Conservation (phyloP, 1,284 basidiomycete genomes). For the Malassezia dermatis region DNA sequence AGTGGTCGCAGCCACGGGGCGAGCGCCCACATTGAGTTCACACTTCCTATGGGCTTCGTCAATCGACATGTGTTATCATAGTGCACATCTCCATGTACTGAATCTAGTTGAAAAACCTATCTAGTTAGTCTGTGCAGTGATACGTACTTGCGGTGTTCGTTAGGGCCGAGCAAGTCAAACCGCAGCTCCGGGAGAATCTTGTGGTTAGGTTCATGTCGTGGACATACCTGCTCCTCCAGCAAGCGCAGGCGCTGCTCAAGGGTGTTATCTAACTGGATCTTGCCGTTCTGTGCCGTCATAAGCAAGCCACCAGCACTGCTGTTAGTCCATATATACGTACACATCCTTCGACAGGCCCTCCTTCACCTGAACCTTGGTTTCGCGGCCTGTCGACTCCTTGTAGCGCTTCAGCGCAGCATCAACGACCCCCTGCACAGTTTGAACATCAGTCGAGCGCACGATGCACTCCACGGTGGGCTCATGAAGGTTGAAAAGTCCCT, state of each 20-base stretch:
- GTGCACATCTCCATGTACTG: background rate
- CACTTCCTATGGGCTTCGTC: background rate
- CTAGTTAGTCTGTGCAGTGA: background rate
- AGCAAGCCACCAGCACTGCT: slow-evolving; percentile 48
- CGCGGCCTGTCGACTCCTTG: slow-evolving; percentile 64
- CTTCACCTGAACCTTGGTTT: slow-evolving; percentile 58
- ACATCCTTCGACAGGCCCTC: slow-evolving; percentile 58
- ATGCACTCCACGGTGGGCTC: slow-evolving; percentile 37
- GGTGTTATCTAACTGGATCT: slow-evolving; percentile 45
- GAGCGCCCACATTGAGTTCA: slow-evolving; percentile 25
- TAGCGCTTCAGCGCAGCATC: slow-evolving; percentile 59
- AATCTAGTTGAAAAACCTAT: slow-evolving; percentile 15
- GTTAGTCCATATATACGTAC: background rate
- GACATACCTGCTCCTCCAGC: slow-evolving; percentile 32
- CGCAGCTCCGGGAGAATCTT: slow-evolving; percentile 47
- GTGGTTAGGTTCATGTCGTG: background rate
- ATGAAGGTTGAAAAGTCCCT: slow-evolving; percentile 50
- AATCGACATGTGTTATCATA: slow-evolving; percentile 1
- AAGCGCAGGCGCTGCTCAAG: slow-evolving; percentile 43
- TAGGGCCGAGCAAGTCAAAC: slow-evolving; percentile 41
- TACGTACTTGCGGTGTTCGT: slow-evolving; percentile 43
- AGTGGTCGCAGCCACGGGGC: slow-evolving; percentile 58
- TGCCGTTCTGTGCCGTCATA: slow-evolving; percentile 32
- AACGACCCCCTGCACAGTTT: slow-evolving; percentile 53
- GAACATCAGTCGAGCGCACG: slow-evolving; percentile 35